Conservation (phyloP, 106 monocot species). For the Platanthera zijinensis region DNA sequence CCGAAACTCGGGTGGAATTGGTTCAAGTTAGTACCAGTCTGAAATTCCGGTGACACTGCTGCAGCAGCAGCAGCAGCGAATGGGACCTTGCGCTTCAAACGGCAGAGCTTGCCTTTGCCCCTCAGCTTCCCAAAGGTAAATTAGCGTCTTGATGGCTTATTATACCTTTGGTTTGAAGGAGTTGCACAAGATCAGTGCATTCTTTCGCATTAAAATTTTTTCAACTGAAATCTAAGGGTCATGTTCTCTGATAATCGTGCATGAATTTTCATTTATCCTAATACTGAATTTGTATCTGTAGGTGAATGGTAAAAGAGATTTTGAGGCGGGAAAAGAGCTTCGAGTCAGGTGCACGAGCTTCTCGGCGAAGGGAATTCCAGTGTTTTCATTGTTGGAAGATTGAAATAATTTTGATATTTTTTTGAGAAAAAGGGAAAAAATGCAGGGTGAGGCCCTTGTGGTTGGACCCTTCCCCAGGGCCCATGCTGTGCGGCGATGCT, state of each 20-base stretch:
- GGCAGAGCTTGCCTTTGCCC: too few relatives aligned
- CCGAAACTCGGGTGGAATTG: too few relatives aligned
- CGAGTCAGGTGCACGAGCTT: slow-evolving; percentile 35
- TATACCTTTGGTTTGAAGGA: too few relatives aligned
- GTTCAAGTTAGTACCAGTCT: too few relatives aligned
- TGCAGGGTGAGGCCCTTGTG: too few relatives aligned
- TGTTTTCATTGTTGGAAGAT: slow-evolving; percentile 31
- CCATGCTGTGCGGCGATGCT: too few relatives aligned
- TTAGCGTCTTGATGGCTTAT: too few relatives aligned
- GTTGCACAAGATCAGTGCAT: too few relatives aligned
- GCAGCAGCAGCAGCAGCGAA: background rate
- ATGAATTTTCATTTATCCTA: slow-evolving; percentile 2
- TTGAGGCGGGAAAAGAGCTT: slow-evolving; percentile 38
- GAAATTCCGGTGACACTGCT: too few relatives aligned
- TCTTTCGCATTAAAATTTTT: background rate
- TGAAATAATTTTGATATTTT: slow-evolving; percentile 5
- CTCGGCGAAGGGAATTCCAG: slow-evolving; percentile 38
- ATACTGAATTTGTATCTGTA: slow-evolving; percentile 8
- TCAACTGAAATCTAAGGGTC: background rate
- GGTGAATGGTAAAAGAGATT: slow-evolving; percentile 33
- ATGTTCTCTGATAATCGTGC: background rate
- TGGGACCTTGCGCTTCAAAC: background rate
- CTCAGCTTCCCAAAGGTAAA: too few relatives aligned
- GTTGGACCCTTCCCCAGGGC: too few relatives aligned
- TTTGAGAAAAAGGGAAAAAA: background rate